Base-by-base conservation (phyloP, 345 rosid genomes). In the Pistacia integerrima region DNA sequence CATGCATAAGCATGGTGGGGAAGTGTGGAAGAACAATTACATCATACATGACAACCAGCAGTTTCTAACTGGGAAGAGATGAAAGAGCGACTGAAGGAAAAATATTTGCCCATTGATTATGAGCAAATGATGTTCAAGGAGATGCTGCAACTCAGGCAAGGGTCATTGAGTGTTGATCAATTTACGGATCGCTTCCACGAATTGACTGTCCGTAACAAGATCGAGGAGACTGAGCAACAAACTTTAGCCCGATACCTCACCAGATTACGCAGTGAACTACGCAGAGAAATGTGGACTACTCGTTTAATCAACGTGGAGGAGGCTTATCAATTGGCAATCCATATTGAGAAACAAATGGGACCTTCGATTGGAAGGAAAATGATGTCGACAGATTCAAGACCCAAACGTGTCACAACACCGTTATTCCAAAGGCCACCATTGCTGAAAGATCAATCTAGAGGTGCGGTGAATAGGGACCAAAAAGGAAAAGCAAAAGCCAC, bases 1-100 rank as follows among this genome's bases (percentile, higher is more conserved):
- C 22, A 22, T 22, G 22, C 22, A 22, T 22, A 22, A 22, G 38
- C 64, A 22, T 61, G 36, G 64, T 61, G 64, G 64, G 36, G 16
- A 25, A 61, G 1, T 61, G 36, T 61, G 36, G 64, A 61, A 8
- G 64, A 61, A 12, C 52, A 61, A 61, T 25, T 61, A 14, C 7
- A 12, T 8, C 36, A 11, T 25, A 61, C 36, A 9, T 11, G 7
- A 0, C 64, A 11, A 1, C 35, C 16, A 5, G 22, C 64, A 25
- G 16, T 61, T 30, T 25, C 36, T 25, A 35, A 64, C 46, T 64
- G 67, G 44, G 67, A 64, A 18, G 67, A 64, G 67, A 64, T 64
- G 67, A 64, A 64, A 44, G 67, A 64, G 12, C 44, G 67, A 13
- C 11, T 64, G 8, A 64, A 33, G n/a, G 46, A 12, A 64, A 64